phyloP scores from a whole-genome alignment of 148 eudicot genomes.

The Linanthus parryae region DNA sequence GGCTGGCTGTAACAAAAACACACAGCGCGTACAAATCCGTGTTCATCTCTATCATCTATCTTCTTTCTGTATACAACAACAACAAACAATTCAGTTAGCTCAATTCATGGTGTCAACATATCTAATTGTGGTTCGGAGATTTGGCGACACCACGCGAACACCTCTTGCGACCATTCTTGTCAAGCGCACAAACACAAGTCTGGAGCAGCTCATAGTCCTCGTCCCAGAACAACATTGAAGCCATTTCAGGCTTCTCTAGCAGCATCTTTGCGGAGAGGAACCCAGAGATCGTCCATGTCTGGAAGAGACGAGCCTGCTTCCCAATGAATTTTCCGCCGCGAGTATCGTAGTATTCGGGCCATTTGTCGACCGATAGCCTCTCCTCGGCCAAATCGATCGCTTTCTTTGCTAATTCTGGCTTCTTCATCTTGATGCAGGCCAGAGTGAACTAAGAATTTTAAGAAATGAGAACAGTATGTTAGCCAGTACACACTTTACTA shows the following conservation, averaged over 20 bases:
- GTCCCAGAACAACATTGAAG: slow-evolving; percentile 58
- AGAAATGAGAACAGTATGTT: too few relatives aligned
- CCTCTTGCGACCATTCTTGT: slow-evolving; percentile 47
- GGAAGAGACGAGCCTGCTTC: slow-evolving; percentile 75
- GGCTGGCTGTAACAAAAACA: too few relatives aligned
- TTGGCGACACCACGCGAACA: slow-evolving; percentile 53
- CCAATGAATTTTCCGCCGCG: slow-evolving; percentile 64
- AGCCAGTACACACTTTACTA: too few relatives aligned
- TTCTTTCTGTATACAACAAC: too few relatives aligned
- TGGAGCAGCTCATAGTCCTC: slow-evolving; percentile 83
- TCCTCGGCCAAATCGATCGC: slow-evolving; percentile 70
- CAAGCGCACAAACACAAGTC: slow-evolving; percentile 74
- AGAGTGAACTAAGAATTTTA: slow-evolving; percentile 81
- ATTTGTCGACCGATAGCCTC: slow-evolving; percentile 58
- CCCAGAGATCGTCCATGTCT: slow-evolving; percentile 92
- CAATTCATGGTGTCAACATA: too few relatives aligned
- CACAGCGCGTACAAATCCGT: too few relatives aligned
- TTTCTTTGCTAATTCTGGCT: slow-evolving; percentile 65
- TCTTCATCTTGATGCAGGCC: slow-evolving; percentile 87
- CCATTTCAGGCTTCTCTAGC: slow-evolving; percentile 61
- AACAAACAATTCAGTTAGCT: too few relatives aligned
- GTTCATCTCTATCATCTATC: too few relatives aligned
- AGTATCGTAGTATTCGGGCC: slow-evolving; percentile 95
- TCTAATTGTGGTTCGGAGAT: slow-evolving; percentile 11
- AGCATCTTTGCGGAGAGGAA: slow-evolving; percentile 71